A percentile compares a stretch with the other conserved stretches of the same genome.
phyloP scores from a whole-genome alignment of 805 yeast species.

The Kregervanrija delftensis region DNA sequence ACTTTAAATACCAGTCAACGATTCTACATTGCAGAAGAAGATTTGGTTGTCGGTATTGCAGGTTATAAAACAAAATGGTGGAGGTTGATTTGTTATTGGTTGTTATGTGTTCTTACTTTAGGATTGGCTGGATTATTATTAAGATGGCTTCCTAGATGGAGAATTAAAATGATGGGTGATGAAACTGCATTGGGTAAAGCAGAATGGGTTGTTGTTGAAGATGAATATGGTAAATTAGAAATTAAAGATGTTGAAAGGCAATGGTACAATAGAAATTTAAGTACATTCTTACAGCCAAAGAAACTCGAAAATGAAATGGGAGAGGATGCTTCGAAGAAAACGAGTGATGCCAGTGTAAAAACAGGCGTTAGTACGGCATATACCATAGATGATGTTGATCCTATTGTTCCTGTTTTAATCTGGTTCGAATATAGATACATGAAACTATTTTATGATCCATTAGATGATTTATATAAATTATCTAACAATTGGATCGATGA shows the following conservation, averaged over 20 bases:
- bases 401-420: slow-evolving; percentile 62
- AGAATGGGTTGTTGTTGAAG: slow-evolving; percentile 92
- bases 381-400: slow-evolving; percentile 39
- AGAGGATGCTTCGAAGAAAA: slow-evolving; percentile 13
- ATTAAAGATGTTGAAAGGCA: slow-evolving; percentile 48
- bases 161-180: slow-evolving; percentile 61
- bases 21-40: slow-evolving; percentile 92
- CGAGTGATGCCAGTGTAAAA: not conserved
- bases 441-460: slow-evolving; percentile 75
- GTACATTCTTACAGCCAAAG: slow-evolving; percentile 47
- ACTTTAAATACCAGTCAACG: slow-evolving; percentile 58
- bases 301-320: slow-evolving; percentile 12
- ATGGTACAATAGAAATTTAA: slow-evolving; percentile 65
- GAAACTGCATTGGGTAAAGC: slow-evolving; percentile 68
- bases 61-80: slow-evolving; percentile 60
- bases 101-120: slow-evolving; percentile 48
- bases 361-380: slow-evolving; percentile 13
- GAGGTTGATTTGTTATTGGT: slow-evolving; percentile 42
- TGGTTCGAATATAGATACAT: slow-evolving; percentile 78
- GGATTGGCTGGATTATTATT: slow-evolving; percentile 71
- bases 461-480: slow-evolving; percentile 78
- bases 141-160: slow-evolving; percentile 81
- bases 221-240: slow-evolving; percentile 82
- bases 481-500: slow-evolving; percentile 83
- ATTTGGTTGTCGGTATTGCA: slow-evolving; percentile 88